Percentiles rank a stretch among this genome's conserved stretches.
These are phyloP conservation scores for Dothistroma septosporum DNA, from an alignment of 2,329 filamentous ascomycete species.

Conservation along the genomic window DNA sequence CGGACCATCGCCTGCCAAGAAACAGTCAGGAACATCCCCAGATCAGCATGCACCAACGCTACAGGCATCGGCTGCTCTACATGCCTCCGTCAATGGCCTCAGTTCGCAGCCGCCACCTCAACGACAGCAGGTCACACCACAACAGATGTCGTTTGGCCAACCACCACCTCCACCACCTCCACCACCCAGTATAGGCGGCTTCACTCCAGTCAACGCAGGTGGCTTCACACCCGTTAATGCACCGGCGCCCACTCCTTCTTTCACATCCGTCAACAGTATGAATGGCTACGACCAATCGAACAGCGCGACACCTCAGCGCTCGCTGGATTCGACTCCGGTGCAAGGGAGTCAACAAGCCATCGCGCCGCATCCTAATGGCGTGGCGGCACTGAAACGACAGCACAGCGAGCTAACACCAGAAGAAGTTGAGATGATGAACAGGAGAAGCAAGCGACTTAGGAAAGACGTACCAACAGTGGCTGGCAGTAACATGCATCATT, in stretches of 20 bases:
- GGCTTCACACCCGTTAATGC: slow-evolving; percentile 66
- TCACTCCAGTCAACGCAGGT: slow-evolving; percentile 66
- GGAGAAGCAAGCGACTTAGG: slow-evolving; percentile 88
- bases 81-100: slow-evolving; percentile 49
- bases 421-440: slow-evolving; percentile 45
- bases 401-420: slow-evolving; percentile 44
- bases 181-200: slow-evolving; percentile 59
- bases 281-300: slow-evolving; percentile 38
- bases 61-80: slow-evolving; percentile 53
- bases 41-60: slow-evolving; percentile 63
- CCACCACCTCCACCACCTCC: slow-evolving; percentile 51
- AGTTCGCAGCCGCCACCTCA: slow-evolving; percentile 21
- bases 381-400: slow-evolving; percentile 64
- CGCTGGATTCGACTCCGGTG: slow-evolving; percentile 51
- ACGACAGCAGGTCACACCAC: slow-evolving; percentile 11
- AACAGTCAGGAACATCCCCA: slow-evolving; percentile 46
- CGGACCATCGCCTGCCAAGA: slow-evolving; percentile 67
- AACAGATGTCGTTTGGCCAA: slow-evolving; percentile 31
- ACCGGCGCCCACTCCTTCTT: slow-evolving; percentile 36
- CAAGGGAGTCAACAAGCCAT: slow-evolving; percentile 19
- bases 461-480: slow-evolving; percentile 82
- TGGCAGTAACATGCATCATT: slow-evolving; percentile 93
- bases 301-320: slow-evolving; percentile 23
- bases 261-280: slow-evolving; percentile 57
- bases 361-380: slow-evolving; percentile 26